Evolutionary conservation across 305 asterid genomes (phyloP).

Genomic region (Lippia alba): DNA sequence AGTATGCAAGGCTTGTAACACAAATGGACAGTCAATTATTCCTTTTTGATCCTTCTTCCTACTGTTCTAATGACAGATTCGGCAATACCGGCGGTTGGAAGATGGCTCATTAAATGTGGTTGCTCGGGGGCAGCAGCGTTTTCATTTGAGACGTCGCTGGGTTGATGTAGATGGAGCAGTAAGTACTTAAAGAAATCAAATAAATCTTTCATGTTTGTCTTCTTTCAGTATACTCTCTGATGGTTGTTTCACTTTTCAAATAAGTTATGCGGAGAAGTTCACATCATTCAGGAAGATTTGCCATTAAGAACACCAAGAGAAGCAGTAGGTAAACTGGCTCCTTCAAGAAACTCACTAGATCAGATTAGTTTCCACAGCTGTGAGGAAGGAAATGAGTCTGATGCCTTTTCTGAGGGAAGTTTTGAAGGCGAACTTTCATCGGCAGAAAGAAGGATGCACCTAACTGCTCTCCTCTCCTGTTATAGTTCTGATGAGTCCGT

Average conservation of each 20-base stretch:
- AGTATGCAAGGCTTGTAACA: too few species aligned
- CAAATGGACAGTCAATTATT: too few species aligned
- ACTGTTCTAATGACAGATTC: slow-evolving; percentile 57
- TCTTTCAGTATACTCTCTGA: slow-evolving; percentile 28
- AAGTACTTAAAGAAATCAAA: slow-evolving; percentile 44
- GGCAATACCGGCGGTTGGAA: slow-evolving; percentile 83
- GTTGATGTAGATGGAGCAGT: slow-evolving; percentile 85
- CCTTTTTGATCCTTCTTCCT: neutral
- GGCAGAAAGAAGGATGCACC: slow-evolving; percentile 80
- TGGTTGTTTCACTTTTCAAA: slow-evolving; percentile 29
- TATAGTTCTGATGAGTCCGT: slow-evolving; percentile 54
- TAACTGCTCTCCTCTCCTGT: slow-evolving; percentile 61
- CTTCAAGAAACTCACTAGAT: slow-evolving; percentile 45
- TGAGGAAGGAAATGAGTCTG: slow-evolving; percentile 74
- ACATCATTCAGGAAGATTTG: slow-evolving; percentile 78
- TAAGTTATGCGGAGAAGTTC: slow-evolving; percentile 88
- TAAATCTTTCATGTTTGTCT: slow-evolving; percentile 19
- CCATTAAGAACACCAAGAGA: neutral
- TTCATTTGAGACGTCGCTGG: slow-evolving; percentile 84
- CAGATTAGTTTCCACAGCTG: slow-evolving; percentile 36
- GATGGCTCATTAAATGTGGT: slow-evolving; percentile 94
- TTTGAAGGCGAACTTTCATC: slow-evolving; percentile 86
- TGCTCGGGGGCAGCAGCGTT: slow-evolving; percentile 95
- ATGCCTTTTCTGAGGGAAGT: slow-evolving; percentile 84
- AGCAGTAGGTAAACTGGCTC: neutral